A percentile compares a stretch with the other conserved stretches of the same genome.
Conservation (phyloP, 805 yeast species). For the Starmerella bombicola region DNA sequence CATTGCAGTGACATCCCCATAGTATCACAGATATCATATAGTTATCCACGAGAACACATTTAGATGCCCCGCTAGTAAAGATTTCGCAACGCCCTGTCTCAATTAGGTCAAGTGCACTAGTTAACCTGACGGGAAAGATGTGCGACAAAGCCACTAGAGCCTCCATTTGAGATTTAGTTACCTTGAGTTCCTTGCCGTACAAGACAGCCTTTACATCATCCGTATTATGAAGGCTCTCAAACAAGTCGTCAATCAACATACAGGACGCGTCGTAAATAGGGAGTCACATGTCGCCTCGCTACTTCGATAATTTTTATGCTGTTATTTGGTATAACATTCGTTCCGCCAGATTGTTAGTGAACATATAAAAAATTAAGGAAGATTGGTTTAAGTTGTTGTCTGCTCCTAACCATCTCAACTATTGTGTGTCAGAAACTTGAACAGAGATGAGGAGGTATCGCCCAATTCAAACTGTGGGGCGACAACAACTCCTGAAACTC, state of each 20-base stretch:
- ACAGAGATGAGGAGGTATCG: too few relatives aligned
- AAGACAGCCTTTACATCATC: background rate
- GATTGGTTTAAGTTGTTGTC: too few relatives aligned
- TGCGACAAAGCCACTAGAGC: conserved; percentile 17
- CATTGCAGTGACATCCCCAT: conserved; percentile 21
- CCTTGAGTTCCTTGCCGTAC: conserved; percentile 7
- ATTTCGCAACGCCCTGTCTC: conserved; percentile 13
- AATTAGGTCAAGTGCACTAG: conserved; percentile 19
- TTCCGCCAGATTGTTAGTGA: too few relatives aligned
- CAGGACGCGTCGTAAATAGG: too few relatives aligned
- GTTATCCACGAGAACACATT: background rate
- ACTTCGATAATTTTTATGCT: too few relatives aligned
- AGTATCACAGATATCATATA: conserved; percentile 9
- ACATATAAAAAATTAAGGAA: too few relatives aligned
- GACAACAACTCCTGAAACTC: too few relatives aligned
- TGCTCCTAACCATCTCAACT: too few relatives aligned
- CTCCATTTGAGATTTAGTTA: conserved; percentile 10
- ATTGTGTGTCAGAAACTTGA: too few relatives aligned
- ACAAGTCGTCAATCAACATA: conserved; percentile 13
- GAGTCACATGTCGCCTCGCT: too few relatives aligned
- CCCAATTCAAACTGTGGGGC: too few relatives aligned
- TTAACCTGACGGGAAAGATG: conserved; percentile 18
- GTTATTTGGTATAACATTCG: too few relatives aligned
- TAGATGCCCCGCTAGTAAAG: background rate
- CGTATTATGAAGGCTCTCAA: conserved; percentile 3